phyloP scores from a whole-genome alignment of 1,139 yeast genomes.

The Debaryomycetaceae sp. region DNA sequence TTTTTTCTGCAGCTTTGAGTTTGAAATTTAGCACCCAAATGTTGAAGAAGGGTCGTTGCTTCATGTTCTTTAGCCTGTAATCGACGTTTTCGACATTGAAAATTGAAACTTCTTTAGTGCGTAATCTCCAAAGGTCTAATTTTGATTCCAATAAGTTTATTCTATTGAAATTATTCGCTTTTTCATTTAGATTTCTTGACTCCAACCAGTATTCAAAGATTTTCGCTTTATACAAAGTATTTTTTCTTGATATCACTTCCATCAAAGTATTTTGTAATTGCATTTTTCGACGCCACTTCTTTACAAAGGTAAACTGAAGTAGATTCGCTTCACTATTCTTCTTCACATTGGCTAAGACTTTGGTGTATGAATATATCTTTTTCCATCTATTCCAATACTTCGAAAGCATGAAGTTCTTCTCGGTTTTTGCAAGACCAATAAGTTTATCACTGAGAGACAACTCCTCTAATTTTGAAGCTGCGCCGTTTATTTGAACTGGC shows the following conservation, averaged over 20 bases:
- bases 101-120: neutral
- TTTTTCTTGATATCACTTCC: constrained; percentile 1
- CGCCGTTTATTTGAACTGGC: neutral
- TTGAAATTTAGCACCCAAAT: constrained; percentile 7
- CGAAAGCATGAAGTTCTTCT: constrained; percentile 8
- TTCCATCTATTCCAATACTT: constrained; percentile 17
- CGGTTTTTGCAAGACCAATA: constrained; percentile 7
- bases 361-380: constrained; percentile 6
- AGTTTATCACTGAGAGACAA: constrained; percentile 12
- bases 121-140: constrained; percentile 2
- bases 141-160: constrained; percentile 2
- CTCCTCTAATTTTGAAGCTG: neutral
- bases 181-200: neutral
- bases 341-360: constrained; percentile 7
- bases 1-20: neutral
- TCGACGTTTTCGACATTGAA: neutral
- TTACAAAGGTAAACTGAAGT: constrained; percentile 11
- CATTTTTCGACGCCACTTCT: constrained; percentile 14
- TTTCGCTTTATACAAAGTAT: constrained; percentile 5
- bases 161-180: constrained; percentile 12
- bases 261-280: constrained; percentile 7
- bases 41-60: constrained; percentile 4
- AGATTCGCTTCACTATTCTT: constrained; percentile 7
- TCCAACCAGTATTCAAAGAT: constrained; percentile 5
- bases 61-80: neutral